phyloP scores from a whole-genome alignment of 1,284 basidiomycete genomes.

The Wolfiporia cocos region DNA sequence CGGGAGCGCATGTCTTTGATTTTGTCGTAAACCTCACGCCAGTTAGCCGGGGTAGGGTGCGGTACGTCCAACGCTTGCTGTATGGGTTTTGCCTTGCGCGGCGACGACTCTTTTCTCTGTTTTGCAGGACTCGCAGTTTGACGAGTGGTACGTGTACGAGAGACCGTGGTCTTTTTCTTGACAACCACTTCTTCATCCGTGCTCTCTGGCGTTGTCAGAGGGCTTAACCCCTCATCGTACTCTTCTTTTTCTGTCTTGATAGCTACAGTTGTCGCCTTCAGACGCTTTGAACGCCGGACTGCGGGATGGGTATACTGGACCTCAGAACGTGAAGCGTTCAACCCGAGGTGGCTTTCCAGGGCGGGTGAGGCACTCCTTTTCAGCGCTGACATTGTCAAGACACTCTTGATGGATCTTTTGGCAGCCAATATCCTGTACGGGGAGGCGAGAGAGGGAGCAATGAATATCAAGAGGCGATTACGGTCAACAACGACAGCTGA shows the following conservation, averaged over 20 bases:
- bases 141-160: no score
- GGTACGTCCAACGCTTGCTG: conserved; percentile 55
- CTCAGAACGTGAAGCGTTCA: not conserved
- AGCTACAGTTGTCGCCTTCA: not conserved
- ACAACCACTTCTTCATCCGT: no score
- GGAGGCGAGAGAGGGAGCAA: not conserved
- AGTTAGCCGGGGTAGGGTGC: conserved; percentile 68
- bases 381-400: conserved; percentile 1
- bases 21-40: conserved; percentile 70
- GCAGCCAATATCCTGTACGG: no score
- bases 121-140: conserved; percentile 6
- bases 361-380: conserved; percentile 14
- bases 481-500: no score
- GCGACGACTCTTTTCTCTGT: conserved; percentile 16
- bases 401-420: no score
- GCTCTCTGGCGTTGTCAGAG: no score
- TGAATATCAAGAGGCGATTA: not conserved
- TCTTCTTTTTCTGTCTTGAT: conserved; percentile 4
- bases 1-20: conserved; percentile 76
- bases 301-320: no score
- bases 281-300: conserved; percentile 1
- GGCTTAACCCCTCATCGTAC: no score
- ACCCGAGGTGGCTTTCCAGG: conserved; percentile 10
- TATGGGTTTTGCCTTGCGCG: conserved; percentile 42
- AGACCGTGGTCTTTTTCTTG: no score